A percentile compares a stretch with the other conserved stretches of the same genome.
These are phyloP conservation scores for Naganishia randhawae DNA, from an alignment of 768 basidiomycete species.

Conservation along the genomic window DNA sequence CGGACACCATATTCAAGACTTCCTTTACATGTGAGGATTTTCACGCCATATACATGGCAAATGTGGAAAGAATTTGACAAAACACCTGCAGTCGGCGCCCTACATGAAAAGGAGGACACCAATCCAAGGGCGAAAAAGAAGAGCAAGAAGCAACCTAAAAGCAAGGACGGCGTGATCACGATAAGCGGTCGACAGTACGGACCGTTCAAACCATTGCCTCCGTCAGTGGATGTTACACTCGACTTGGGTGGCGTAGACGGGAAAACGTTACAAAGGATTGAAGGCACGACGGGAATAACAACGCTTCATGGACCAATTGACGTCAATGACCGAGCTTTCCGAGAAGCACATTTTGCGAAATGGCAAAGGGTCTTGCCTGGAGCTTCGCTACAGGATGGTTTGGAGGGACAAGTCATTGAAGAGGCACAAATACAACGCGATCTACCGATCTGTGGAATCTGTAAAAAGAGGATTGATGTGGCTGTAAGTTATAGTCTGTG, in stretches of 20 bases:
- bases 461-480: constrained; percentile 27
- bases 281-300: constrained; percentile 33
- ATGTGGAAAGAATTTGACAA: constrained; percentile 54
- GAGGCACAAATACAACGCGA: not conserved
- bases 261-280: constrained; percentile 25
- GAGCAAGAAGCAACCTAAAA: constrained; percentile 24
- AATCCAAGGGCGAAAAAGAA: not conserved
- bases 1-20: constrained; percentile 66
- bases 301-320: constrained; percentile 41
- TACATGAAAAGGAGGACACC: not conserved
- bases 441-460: constrained; percentile 29
- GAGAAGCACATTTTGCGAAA: constrained; percentile 36
- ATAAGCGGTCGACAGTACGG: not conserved
- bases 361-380: constrained; percentile 31
- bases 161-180: not conserved
- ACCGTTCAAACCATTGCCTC: constrained; percentile 29
- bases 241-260: constrained; percentile 47
- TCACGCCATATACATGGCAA: constrained; percentile 62
- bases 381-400: not conserved
- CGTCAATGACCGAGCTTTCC: constrained; percentile 41
- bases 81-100: not conserved
- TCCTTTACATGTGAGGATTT: constrained; percentile 72
- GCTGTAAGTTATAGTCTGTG: constrained; percentile 31
- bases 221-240: constrained; percentile 28
- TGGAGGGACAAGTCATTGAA: constrained; percentile 23